phyloP scores from a whole-genome alignment of 2,329 filamentous ascomycete species.

The Coleophoma crateriformis region DNA sequence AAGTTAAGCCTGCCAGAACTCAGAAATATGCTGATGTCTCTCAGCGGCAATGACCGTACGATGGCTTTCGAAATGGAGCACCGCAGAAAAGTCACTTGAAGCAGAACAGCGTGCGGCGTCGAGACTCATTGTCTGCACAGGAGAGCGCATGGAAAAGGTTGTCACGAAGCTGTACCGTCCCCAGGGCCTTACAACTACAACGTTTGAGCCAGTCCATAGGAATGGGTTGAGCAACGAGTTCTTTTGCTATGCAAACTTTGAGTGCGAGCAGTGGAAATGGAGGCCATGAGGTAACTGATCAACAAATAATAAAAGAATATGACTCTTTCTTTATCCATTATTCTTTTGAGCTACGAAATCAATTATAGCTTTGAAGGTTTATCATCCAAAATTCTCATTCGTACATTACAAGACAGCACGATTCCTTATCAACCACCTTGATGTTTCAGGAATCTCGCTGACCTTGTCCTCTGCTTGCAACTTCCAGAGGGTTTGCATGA shows the following conservation, averaged over 20 bases:
- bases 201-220: slow-evolving; percentile 64
- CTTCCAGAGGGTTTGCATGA: slow-evolving; percentile 76
- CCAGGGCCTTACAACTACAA: slow-evolving; percentile 57
- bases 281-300: slow-evolving; percentile 1
- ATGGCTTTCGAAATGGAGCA: slow-evolving; percentile 55
- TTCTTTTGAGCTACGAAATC: too few species aligned
- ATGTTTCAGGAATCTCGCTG: slow-evolving; percentile 27
- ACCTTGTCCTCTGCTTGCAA: slow-evolving; percentile 69
- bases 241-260: slow-evolving; percentile 74
- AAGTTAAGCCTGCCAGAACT: slow-evolving; percentile 1
- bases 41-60: slow-evolving; percentile 66
- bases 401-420: slow-evolving; percentile 33
- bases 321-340: too few species aligned
- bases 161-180: slow-evolving; percentile 63
- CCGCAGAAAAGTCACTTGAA: neutral
- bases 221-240: slow-evolving; percentile 77
- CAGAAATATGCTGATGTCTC: neutral
- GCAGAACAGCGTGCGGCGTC: slow-evolving; percentile 2
- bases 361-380: too few species aligned
- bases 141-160: slow-evolving; percentile 66
- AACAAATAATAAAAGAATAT: too few species aligned
- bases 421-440: slow-evolving; percentile 38
- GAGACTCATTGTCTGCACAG: slow-evolving; percentile 64
- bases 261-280: slow-evolving; percentile 49
- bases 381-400: too few species aligned